A percentile compares a stretch with the other conserved stretches of the same genome.
Conservation (phyloP, 2,329 filamentous ascomycete species). For the Ophioceras dolichostomum region DNA sequence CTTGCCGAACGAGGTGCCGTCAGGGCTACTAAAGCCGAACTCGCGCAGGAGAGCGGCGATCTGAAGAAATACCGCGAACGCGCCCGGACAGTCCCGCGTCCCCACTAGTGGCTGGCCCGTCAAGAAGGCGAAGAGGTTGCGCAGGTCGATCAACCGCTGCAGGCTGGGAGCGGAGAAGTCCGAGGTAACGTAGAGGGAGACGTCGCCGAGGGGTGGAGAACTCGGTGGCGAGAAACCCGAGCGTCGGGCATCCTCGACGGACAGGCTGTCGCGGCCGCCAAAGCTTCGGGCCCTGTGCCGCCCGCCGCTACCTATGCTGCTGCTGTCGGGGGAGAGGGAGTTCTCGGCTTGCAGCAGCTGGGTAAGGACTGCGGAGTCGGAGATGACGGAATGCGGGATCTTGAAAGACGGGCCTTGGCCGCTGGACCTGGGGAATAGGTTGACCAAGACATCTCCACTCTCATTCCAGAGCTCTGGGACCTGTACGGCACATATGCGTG, state of each 20-base stretch:
- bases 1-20: slow-evolving; percentile 46
- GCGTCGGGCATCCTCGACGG: slow-evolving; percentile 33
- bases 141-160: slow-evolving; percentile 43
- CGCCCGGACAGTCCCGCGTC: slow-evolving; percentile 36
- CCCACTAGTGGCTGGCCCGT: slow-evolving; percentile 51
- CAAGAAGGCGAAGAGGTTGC: slow-evolving; percentile 56
- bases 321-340: slow-evolving; percentile 15
- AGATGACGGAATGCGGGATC: slow-evolving; percentile 39
- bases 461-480: slow-evolving; percentile 57
- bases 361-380: slow-evolving; percentile 40
- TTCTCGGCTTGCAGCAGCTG: slow-evolving; percentile 36
- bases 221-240: slow-evolving; percentile 21
- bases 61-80: slow-evolving; percentile 41
- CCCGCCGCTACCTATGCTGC: too few relatives aligned
- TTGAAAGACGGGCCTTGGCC: slow-evolving; percentile 47
- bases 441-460: slow-evolving; percentile 41
- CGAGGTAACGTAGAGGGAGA: slow-evolving; percentile 25
- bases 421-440: slow-evolving; percentile 38
- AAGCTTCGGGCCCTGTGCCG: slow-evolving; percentile 30
- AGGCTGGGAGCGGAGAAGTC: slow-evolving; percentile 18
- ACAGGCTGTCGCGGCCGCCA: slow-evolving; percentile 32
- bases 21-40: slow-evolving; percentile 43
- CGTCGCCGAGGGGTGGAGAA: slow-evolving; percentile 24
- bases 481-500: slow-evolving; percentile 18
- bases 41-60: slow-evolving; percentile 41